These are phyloP conservation scores for Chlorella sp. DNA, from an alignment of 139 green algal species.

Conservation along the genomic window DNA sequence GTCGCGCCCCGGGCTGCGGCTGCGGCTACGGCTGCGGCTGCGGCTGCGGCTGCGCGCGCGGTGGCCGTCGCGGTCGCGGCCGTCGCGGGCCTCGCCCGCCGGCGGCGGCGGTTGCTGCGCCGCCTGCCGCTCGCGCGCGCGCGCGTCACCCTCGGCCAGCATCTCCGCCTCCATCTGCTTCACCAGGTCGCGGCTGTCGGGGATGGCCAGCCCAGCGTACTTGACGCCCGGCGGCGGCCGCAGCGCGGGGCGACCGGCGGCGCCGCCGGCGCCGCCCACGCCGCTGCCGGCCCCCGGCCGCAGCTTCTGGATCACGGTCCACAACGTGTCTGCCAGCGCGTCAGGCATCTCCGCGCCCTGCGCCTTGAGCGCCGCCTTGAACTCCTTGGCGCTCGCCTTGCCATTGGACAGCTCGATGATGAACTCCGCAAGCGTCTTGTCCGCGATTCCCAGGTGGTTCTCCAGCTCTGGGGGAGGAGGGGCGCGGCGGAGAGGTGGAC, in stretches of 20 bases:
- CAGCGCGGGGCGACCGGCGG: not conserved
- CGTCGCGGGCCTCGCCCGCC: not conserved
- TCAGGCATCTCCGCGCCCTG: conserved; percentile 84
- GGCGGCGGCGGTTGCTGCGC: not conserved
- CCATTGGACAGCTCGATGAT: conserved; percentile 85
- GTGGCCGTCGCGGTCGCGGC: conserved; percentile 28
- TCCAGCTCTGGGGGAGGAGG: conserved; percentile 82
- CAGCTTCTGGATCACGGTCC: conserved; percentile 84
- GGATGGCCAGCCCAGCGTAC: conserved; percentile 71
- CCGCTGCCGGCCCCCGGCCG: conserved; percentile 15
- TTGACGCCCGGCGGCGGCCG: conserved; percentile 28
- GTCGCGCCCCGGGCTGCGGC: too few species aligned
- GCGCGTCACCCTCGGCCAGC: conserved; percentile 30
- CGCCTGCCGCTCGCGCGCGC: not conserved
- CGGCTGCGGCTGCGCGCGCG: conserved; percentile 23
- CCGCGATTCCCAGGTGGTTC: conserved; percentile 89
- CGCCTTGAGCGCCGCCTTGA: conserved; percentile 57
- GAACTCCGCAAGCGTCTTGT: conserved; percentile 97
- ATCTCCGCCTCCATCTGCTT: conserved; percentile 67
- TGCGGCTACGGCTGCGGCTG: conserved; percentile 3
- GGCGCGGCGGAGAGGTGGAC: not conserved
- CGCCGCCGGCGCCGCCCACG: not conserved
- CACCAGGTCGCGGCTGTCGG: conserved; percentile 74
- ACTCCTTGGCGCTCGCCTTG: conserved; percentile 56
- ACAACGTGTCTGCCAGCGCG: conserved; percentile 84